Evolutionary conservation across 495 filamentous ascomycete species (phyloP).

Genomic region (Pseudoneurospora amorphoporcata): DNA sequence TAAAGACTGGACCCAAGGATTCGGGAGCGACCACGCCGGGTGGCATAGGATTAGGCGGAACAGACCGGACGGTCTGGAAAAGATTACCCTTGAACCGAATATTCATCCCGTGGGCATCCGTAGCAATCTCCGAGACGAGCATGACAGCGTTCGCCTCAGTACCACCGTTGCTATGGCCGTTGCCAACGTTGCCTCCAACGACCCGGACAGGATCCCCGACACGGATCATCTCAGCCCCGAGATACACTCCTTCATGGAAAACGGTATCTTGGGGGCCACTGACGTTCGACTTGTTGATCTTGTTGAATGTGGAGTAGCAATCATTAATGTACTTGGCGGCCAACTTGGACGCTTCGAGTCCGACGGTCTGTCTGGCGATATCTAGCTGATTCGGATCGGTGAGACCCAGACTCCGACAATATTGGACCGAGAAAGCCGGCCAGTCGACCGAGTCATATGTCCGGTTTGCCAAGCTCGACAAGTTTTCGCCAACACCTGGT

Average conservation of each 20-base stretch:
- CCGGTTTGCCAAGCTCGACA: constrained; percentile 14
- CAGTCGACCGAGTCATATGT: constrained; percentile 22
- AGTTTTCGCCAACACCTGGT: constrained; percentile 11
- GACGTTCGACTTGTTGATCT: constrained; percentile 6
- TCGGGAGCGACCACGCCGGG: constrained; percentile 4
- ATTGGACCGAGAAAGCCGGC: constrained; percentile 9
- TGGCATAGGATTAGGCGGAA: constrained; percentile 4
- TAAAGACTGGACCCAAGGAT: constrained; percentile 23
- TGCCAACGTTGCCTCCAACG: neutral
- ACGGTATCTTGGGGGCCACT: constrained; percentile 3
- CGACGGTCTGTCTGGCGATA: constrained; percentile 18
- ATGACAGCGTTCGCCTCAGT: constrained; percentile 19
- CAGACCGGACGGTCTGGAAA: constrained; percentile 12
- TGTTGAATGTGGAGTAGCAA: constrained; percentile 32
- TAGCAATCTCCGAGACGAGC: constrained; percentile 18
- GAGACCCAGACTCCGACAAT: constrained; percentile 4
- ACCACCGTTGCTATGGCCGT: neutral
- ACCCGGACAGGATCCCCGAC: constrained; percentile 31
- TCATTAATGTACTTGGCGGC: constrained; percentile 31
- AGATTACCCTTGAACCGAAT: constrained; percentile 21
- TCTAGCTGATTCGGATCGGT: constrained; percentile 3
- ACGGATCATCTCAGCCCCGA: constrained; percentile 35
- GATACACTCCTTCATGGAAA: constrained; percentile 26
- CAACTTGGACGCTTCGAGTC: constrained; percentile 36
- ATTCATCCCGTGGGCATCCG: constrained; percentile 9